Base-by-base conservation (phyloP, 129 eudicot species). In the Helichrysum umbraculigerum region DNA sequence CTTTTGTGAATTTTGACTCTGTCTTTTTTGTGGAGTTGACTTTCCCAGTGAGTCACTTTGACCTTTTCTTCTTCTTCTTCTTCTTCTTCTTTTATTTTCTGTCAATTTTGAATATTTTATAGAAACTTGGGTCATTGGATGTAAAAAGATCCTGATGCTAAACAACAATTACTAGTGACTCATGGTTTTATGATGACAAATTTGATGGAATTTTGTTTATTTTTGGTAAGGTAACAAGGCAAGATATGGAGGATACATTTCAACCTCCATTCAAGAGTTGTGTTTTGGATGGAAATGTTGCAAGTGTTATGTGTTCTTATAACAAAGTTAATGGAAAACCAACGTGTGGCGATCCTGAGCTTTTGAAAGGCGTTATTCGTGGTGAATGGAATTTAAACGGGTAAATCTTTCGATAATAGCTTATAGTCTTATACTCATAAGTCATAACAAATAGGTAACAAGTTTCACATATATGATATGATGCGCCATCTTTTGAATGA, bases 301-400 rank as follows among this genome's bases (percentile, higher is more conserved):
- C 83, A 17, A 82, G 87, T 74, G 88, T 88, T 20, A 85, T 88
- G 92, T 88, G 92, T 76, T 84, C 92, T 7, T 88, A 85, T 41
- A 88, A 88, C 37, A 71, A 77, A 14, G 81, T 88, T 8, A 88
- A 88, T 33, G 92, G 92, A 37, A 77, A 80, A 25, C 88, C 89
- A 16, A 83, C 84, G 2, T 88, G 92, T 57, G 89, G 87, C 0
- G 86, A 88, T 51, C 78, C 77, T 0, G 66, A 85, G 28, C 87
- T 88, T 33, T 62, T 88, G 44, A 81, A 86, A 71, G 76, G 64
- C 20, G 76, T 76, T 15, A 71, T 86, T 69, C 71, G 87, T 17
- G 87, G 77, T 0, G 62, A 83, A 57, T 88, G 89, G 92, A 71
- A 73, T 14, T 70, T 88, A 41, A 77, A 88, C 33, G 89, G 89